A percentile compares a stretch with the other conserved stretches of the same genome.
Conservation (phyloP, 108 stramenopile genomes). For the Chaetoceros muelleri region DNA sequence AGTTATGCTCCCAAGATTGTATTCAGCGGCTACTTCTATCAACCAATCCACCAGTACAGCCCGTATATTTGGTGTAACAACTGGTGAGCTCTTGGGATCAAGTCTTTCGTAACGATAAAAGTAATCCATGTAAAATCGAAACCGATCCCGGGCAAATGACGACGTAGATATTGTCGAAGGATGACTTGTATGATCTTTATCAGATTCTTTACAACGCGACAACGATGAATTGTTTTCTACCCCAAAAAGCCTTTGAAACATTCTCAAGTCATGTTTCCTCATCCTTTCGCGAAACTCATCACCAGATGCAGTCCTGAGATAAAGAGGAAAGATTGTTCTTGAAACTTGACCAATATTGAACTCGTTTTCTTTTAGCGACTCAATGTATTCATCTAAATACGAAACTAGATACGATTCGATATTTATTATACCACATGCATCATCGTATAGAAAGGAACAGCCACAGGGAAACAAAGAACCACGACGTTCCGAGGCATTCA, state of each 20-base stretch:
- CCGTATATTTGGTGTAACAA: constrained; percentile 66
- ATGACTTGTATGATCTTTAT: too few species aligned
- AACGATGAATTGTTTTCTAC: too few species aligned
- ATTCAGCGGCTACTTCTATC: constrained; percentile 77
- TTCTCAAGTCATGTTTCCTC: too few species aligned
- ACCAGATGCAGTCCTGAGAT: background rate
- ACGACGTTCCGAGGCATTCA: too few species aligned
- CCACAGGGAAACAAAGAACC: too few species aligned
- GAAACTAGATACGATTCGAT: background rate
- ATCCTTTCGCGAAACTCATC: too few species aligned
- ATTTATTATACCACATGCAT: background rate
- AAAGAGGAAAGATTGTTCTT: background rate
- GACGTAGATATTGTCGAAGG: too few species aligned
- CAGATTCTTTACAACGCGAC: too few species aligned
- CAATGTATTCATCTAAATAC: background rate
- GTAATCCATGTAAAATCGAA: background rate
- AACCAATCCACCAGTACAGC: constrained; percentile 84
- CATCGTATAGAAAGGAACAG: background rate
- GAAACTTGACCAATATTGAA: background rate
- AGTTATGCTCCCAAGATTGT: constrained; percentile 37
- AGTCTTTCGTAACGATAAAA: background rate
- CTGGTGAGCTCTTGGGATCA: constrained; percentile 27
- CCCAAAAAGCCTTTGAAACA: too few species aligned
- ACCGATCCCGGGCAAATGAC: background rate
- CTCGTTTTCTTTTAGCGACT: background rate